These are phyloP conservation scores for Aegle marmelos DNA, from an alignment of 345 rosid genomes.

Conservation along the genomic window DNA sequence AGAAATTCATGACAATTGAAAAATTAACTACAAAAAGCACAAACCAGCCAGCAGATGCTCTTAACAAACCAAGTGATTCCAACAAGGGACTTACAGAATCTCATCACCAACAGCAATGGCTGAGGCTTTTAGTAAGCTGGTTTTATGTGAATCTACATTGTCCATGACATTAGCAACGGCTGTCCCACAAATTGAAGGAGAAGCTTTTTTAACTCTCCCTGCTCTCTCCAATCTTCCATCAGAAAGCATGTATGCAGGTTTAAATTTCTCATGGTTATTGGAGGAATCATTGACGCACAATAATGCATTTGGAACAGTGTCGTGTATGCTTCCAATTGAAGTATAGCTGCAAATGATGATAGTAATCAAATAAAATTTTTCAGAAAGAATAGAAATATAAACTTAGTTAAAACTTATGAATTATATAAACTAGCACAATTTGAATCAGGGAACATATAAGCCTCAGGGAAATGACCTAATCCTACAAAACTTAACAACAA, in stretches of 20 bases:
- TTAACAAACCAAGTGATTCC: slow-evolving; percentile 5
- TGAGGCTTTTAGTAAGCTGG: slow-evolving; percentile 56
- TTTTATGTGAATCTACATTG: slow-evolving; percentile 33
- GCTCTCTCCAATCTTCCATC: slow-evolving; percentile 99
- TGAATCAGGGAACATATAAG: background rate
- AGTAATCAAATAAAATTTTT: slow-evolving; percentile 1
- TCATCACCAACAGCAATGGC: slow-evolving; percentile 90
- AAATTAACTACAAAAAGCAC: background rate
- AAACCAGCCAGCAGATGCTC: slow-evolving; percentile 8
- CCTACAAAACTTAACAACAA: slow-evolving; percentile 7
- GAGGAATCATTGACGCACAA: slow-evolving; percentile 44
- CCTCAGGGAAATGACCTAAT: background rate
- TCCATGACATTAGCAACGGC: slow-evolving; percentile 36
- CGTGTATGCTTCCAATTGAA: slow-evolving; percentile 92
- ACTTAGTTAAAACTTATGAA: background rate
- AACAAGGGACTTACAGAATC: slow-evolving; percentile 86
- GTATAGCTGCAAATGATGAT: slow-evolving; percentile 61
- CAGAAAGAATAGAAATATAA: background rate
- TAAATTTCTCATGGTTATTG: slow-evolving; percentile 52
- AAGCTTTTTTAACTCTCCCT: slow-evolving; percentile 72
- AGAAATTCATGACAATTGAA: background rate
- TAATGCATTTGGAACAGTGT: slow-evolving; percentile 87
- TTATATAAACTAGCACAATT: background rate
- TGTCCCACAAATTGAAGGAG: slow-evolving; percentile 27
- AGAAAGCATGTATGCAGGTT: slow-evolving; percentile 93